Percentiles rank a stretch among this genome's conserved stretches.
Conservation (phyloP, 768 basidiomycete genomes). For the Pleurotus giganteus region DNA sequence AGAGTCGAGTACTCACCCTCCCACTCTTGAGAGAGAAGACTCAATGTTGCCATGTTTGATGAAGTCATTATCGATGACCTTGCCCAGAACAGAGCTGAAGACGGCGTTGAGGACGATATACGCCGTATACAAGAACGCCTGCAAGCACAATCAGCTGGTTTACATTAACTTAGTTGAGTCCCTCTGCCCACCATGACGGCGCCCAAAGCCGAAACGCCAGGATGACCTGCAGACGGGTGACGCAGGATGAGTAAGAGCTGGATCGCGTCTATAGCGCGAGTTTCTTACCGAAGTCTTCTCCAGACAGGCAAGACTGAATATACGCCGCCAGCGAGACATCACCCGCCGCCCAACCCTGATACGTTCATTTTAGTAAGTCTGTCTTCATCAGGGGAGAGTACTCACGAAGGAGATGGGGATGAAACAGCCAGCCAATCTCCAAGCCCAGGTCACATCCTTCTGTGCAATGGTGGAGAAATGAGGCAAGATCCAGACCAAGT, state of each 20-base stretch:
- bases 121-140: conserved; percentile 32
- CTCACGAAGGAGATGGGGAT: conserved; percentile 29
- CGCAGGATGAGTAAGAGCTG: background rate
- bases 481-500: conserved; percentile 30
- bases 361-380: background rate
- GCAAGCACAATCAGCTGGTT: conserved; percentile 30
- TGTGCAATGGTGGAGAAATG: conserved; percentile 19
- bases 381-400: background rate
- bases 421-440: conserved; percentile 29
- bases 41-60: conserved; percentile 19
- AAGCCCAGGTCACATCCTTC: conserved; percentile 26
- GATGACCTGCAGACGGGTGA: background rate
- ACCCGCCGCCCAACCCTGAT: conserved; percentile 35
- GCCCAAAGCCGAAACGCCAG: background rate
- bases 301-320: conserved; percentile 27
- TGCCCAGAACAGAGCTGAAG: conserved; percentile 27
- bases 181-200: background rate
- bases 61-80: conserved; percentile 29
- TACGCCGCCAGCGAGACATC: conserved; percentile 34
- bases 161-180: conserved; percentile 20
- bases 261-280: background rate
- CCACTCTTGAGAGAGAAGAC: conserved; percentile 22
- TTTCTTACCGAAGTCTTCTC: conserved; percentile 23
- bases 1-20: conserved; percentile 21
- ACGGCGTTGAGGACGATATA: conserved; percentile 31